These are phyloP conservation scores for Penicillium argentinense DNA, from an alignment of 495 filamentous ascomycete genomes.

Conservation along the genomic window DNA sequence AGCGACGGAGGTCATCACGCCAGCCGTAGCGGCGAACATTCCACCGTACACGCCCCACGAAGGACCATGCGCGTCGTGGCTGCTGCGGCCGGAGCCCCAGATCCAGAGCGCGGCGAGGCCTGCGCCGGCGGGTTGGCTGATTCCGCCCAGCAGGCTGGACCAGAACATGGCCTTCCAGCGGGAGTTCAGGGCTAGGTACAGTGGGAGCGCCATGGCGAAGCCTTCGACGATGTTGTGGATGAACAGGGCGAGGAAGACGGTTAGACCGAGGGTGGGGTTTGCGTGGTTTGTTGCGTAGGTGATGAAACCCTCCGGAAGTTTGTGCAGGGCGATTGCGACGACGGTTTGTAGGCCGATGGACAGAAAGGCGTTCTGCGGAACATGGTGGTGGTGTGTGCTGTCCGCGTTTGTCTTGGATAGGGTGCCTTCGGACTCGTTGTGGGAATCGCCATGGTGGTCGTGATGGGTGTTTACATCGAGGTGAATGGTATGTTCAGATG, in stretches of 20 bases:
- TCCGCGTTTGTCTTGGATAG: slow-evolving; percentile 27
- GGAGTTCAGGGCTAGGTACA: slow-evolving; percentile 82
- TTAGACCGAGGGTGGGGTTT: slow-evolving; percentile 79
- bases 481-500: slow-evolving; percentile 3
- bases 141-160: slow-evolving; percentile 78
- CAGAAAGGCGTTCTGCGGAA: slow-evolving; percentile 91
- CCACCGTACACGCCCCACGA: slow-evolving; percentile 78
- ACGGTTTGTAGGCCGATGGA: slow-evolving; percentile 91
- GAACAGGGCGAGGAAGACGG: slow-evolving; percentile 92
- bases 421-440: slow-evolving; percentile 25
- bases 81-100: slow-evolving; percentile 51
- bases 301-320: slow-evolving; percentile 97
- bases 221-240: slow-evolving; percentile 98
- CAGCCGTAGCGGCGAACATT: slow-evolving; percentile 86
- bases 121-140: slow-evolving; percentile 84
- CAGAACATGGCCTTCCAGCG: slow-evolving; percentile 79
- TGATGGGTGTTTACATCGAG: slow-evolving; percentile 2
- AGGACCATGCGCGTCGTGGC: slow-evolving; percentile 47
- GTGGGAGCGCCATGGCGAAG: slow-evolving; percentile 86
- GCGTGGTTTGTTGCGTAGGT: slow-evolving; percentile 98
- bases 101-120: slow-evolving; percentile 84
- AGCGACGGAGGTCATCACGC: slow-evolving; percentile 92
- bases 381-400: slow-evolving; percentile 85
- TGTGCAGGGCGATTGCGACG: slow-evolving; percentile 92
- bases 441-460: slow-evolving; percentile 8